Evolutionary conservation across 2,329 filamentous ascomycete species (phyloP).

Genomic region (Basipetospora chlamydospora): DNA sequence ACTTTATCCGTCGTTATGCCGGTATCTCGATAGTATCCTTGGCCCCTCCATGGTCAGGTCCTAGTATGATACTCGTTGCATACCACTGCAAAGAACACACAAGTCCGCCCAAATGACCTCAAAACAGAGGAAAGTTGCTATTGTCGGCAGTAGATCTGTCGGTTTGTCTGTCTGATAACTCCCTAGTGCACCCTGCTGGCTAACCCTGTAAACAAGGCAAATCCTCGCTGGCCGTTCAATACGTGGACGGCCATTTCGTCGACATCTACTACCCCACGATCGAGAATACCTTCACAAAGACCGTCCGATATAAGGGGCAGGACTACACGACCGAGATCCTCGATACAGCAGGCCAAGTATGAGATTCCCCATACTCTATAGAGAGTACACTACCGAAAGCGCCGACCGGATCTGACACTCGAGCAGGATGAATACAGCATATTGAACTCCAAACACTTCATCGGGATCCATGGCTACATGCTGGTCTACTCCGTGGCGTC

Average conservation of each 20-base stretch:
- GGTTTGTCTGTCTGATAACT: slow-evolving; percentile 14
- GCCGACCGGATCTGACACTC: slow-evolving; percentile 7
- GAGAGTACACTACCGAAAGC: too few relatives aligned
- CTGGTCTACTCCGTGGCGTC: slow-evolving; percentile 96
- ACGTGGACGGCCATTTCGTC: slow-evolving; percentile 95
- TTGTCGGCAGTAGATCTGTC: slow-evolving; percentile 87
- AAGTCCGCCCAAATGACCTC: too few relatives aligned
- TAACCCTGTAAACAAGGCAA: slow-evolving; percentile 49
- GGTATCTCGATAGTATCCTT: too few relatives aligned
- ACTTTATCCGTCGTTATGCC: too few relatives aligned
- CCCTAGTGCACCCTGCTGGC: neutral
- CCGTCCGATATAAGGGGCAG: slow-evolving; percentile 83
- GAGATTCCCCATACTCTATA: slow-evolving; percentile 10
- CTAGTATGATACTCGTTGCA: too few relatives aligned
- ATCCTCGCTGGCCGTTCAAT: slow-evolving; percentile 91
- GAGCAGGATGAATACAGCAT: slow-evolving; percentile 92
- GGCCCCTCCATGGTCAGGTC: too few relatives aligned
- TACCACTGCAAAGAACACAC: too few relatives aligned
- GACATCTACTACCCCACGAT: slow-evolving; percentile 99
- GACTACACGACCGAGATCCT: slow-evolving; percentile 96
- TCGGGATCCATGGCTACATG: slow-evolving; percentile 97
- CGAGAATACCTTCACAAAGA: slow-evolving; percentile 96
- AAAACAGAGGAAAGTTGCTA: slow-evolving; percentile 90
- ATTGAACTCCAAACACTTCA: slow-evolving; percentile 95
- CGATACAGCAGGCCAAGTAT: slow-evolving; percentile 87